Percentiles rank a stretch among this genome's conserved stretches.
Evolutionary conservation across 2,329 filamentous ascomycete genomes (phyloP).

Genomic region (Epichloe glyceriae): DNA sequence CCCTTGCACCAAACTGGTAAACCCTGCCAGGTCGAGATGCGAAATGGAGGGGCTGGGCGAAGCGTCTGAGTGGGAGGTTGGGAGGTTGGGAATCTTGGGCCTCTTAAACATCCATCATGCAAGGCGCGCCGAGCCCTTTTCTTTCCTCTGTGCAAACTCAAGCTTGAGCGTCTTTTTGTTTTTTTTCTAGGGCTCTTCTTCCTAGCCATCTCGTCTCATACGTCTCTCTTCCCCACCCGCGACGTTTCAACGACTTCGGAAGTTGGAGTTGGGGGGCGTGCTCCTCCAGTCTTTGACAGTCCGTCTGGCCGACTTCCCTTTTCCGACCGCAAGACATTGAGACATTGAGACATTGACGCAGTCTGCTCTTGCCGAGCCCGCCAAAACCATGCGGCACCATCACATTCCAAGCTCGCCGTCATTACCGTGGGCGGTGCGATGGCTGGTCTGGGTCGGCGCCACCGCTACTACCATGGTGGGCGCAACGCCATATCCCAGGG

Average conservation of each 20-base stretch:
- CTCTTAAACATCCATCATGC: not conserved
- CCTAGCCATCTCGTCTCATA: not conserved
- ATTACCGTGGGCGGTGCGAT: constrained; percentile 3
- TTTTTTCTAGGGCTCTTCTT: not conserved
- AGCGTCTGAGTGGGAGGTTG: constrained; percentile 14
- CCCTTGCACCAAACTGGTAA: too few relatives aligned
- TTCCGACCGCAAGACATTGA: constrained; percentile 1
- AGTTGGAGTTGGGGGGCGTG: not conserved
- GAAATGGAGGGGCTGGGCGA: constrained; percentile 16
- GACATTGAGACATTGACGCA: not conserved
- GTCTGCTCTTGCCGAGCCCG: not conserved
- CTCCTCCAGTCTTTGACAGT: not conserved
- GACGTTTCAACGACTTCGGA: not conserved
- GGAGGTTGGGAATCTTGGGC: constrained; percentile 19
- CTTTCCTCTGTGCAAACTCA: not conserved
- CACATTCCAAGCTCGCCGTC: constrained; percentile 3
- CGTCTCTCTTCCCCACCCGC: too few relatives aligned
- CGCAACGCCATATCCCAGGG: constrained; percentile 35
- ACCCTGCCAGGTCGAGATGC: not conserved
- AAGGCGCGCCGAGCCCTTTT: not conserved
- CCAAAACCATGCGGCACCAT: not conserved
- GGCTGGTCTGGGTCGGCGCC: constrained; percentile 23
- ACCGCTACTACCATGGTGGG: constrained; percentile 19
- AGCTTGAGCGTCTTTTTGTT: not conserved
- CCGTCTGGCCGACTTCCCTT: not conserved